Conservation (phyloP, 2,329 filamentous ascomycete genomes). For the Mycosphaerella sp. region DNA sequence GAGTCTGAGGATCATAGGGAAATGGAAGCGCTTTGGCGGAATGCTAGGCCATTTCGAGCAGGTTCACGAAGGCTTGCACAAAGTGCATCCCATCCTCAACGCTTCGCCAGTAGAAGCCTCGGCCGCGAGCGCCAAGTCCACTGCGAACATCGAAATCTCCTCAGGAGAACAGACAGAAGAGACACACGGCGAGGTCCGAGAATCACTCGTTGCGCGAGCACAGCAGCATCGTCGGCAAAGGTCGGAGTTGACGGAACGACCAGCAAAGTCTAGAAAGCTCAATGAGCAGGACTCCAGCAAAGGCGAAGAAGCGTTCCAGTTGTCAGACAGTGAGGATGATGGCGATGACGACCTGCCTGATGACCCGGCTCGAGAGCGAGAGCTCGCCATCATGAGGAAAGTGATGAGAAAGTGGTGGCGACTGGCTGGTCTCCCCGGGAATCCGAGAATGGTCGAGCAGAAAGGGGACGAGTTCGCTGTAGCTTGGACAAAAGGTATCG, state of each 20-base stretch:
- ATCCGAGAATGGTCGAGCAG: slow-evolving; percentile 45
- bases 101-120: slow-evolving; percentile 14
- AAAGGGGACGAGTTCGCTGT: slow-evolving; percentile 55
- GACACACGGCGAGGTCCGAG: slow-evolving; percentile 7
- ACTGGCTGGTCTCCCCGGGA: slow-evolving; percentile 55
- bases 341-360: slow-evolving; percentile 37
- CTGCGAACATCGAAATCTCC: slow-evolving; percentile 14
- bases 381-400: slow-evolving; percentile 60
- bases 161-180: slow-evolving; percentile 5
- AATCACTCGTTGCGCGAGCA: slow-evolving; percentile 20
- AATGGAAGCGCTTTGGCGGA: slow-evolving; percentile 66
- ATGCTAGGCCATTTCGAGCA: slow-evolving; percentile 60
- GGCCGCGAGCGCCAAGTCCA: neutral
- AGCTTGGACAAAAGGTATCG: slow-evolving; percentile 74
- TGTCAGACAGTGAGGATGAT: slow-evolving; percentile 36
- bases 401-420: slow-evolving; percentile 69
- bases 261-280: slow-evolving; percentile 10
- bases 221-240: slow-evolving; percentile 12
- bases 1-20: slow-evolving; percentile 70
- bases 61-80: slow-evolving; percentile 57
- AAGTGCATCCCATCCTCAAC: slow-evolving; percentile 38
- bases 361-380: slow-evolving; percentile 46
- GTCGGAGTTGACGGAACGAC: slow-evolving; percentile 12
- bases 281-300: slow-evolving; percentile 1
- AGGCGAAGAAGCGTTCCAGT: neutral